Conservation (phyloP, 805 yeast genomes). For the Candida fluviatilis region DNA sequence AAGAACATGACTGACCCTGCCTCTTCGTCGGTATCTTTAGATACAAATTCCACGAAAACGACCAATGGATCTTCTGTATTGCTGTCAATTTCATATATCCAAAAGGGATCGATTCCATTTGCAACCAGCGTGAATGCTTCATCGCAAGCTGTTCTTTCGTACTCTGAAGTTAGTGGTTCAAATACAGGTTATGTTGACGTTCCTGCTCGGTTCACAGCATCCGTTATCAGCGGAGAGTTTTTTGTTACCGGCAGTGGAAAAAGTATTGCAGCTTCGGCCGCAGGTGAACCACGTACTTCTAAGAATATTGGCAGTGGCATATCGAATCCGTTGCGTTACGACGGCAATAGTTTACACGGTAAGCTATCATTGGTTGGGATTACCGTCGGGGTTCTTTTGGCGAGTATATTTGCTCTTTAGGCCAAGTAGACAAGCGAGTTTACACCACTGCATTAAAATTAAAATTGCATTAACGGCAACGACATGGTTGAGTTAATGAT, state of each 20-base stretch:
- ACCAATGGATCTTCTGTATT: neutral
- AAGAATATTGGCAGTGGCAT: neutral
- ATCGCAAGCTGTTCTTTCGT: neutral
- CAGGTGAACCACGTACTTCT: neutral
- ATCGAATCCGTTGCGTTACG: neutral
- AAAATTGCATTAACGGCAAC: too few relatives aligned
- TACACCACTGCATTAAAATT: too few relatives aligned
- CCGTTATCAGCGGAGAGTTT: conserved; percentile 2
- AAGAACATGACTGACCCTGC: conserved; percentile 5
- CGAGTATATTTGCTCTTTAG: neutral
- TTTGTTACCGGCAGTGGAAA: neutral
- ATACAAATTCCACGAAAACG: neutral
- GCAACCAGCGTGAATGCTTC: conserved; percentile 25
- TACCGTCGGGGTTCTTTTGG: neutral
- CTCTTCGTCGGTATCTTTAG: too few relatives aligned
- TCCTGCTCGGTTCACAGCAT: conserved; percentile 23
- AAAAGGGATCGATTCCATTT: conserved; percentile 47
- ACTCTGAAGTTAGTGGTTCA: neutral
- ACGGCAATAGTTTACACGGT: neutral
- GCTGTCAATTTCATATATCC: conserved; percentile 21
- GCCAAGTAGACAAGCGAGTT: too few relatives aligned
- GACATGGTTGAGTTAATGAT: too few relatives aligned
- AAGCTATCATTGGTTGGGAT: neutral
- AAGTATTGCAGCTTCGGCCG: neutral
- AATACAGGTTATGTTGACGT: conserved; percentile 9